Conservation (phyloP, 192 early-diverging fungal species). For the Piromyces finnis region DNA sequence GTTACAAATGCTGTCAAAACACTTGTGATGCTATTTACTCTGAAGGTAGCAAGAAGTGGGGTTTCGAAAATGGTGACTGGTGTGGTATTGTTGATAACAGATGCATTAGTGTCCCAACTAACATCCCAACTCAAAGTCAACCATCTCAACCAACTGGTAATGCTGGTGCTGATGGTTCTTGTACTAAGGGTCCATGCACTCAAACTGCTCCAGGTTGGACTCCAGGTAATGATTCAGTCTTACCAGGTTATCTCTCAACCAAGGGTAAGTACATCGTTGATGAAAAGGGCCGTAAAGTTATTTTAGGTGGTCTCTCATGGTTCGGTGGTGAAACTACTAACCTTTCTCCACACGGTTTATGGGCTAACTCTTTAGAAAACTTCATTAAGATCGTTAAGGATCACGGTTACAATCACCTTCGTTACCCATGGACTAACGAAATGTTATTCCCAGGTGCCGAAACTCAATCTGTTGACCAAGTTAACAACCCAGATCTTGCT, state of each 20-base stretch:
- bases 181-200: too few species aligned
- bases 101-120: not conserved
- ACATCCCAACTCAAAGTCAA: not conserved
- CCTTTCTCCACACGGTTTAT: constrained; percentile 4
- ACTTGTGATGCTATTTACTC: not conserved
- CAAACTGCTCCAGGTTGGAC: not conserved
- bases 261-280: constrained; percentile 3
- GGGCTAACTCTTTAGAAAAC: not conserved
- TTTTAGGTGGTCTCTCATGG: constrained; percentile 4
- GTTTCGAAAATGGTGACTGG: not conserved
- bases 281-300: constrained; percentile 4
- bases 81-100: not conserved
- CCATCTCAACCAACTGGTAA: not conserved
- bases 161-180: too few species aligned
- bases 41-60: not conserved
- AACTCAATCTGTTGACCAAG: constrained; percentile 2
- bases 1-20: not conserved
- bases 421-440: constrained; percentile 11
- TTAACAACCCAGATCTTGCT: constrained; percentile 10
- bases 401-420: constrained; percentile 6
- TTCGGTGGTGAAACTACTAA: constrained; percentile 6
- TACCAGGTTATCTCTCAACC: not conserved
- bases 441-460: not conserved
- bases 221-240: not conserved
- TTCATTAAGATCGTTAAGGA: constrained; percentile 1